These are phyloP conservation scores for Paradendryphiella salina DNA, from an alignment of 2,329 filamentous ascomycete genomes.

Conservation along the genomic window DNA sequence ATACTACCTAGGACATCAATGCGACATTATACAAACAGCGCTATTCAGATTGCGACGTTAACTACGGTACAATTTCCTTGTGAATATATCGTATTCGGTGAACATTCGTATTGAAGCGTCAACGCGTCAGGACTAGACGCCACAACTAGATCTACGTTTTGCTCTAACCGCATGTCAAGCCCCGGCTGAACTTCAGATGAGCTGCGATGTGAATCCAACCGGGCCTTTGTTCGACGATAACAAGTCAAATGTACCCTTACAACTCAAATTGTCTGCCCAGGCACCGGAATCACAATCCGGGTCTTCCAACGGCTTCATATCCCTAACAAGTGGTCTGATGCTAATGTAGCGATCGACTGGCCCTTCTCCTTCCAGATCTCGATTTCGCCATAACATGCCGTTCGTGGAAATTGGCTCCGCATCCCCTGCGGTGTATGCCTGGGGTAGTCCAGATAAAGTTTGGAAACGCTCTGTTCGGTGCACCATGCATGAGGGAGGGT, in stretches of 20 bases:
- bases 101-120: neutral
- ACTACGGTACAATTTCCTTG: neutral
- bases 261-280: neutral
- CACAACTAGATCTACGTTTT: neutral
- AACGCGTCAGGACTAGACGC: neutral
- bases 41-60: too few species aligned
- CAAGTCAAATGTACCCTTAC: constrained; percentile 1
- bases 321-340: neutral
- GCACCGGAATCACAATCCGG: neutral
- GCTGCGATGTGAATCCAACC: neutral
- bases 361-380: constrained; percentile 1
- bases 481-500: constrained; percentile 6
- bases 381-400: neutral
- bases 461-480: neutral
- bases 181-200: neutral
- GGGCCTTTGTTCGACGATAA: neutral
- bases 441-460: constrained; percentile 4
- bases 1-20: too few species aligned
- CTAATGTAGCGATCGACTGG: neutral
- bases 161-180: neutral
- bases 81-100: neutral
- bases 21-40: too few species aligned
- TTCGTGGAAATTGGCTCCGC: neutral
- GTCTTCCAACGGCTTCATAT: neutral
- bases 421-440: constrained; percentile 2